A percentile compares a stretch with the other conserved stretches of the same genome.
Conservation (phyloP, 2,329 filamentous ascomycete genomes). For the Didymella lethalis region DNA sequence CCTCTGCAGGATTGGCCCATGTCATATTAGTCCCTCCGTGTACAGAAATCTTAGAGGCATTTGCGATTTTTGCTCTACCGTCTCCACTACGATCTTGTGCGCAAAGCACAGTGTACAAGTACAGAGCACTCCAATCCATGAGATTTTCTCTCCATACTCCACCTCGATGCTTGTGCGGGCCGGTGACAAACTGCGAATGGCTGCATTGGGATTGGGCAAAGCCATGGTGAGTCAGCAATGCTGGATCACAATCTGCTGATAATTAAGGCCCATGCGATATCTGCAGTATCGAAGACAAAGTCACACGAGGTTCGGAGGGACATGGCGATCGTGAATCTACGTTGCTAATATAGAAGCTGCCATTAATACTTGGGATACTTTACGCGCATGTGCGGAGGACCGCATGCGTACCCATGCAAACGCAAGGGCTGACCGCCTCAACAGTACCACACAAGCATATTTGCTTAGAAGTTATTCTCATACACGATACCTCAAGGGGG, state of each 20-base stretch:
- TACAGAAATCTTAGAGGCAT: conserved; percentile 50
- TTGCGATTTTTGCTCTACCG: conserved; percentile 32
- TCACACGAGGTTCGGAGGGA: background rate
- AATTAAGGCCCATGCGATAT: too few species aligned
- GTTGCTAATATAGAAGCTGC: too few species aligned
- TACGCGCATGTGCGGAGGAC: too few species aligned
- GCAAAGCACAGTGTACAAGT: conserved; percentile 31
- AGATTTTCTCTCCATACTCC: conserved; percentile 16
- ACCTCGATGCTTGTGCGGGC: conserved; percentile 3
- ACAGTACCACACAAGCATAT: too few species aligned
- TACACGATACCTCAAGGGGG: too few species aligned
- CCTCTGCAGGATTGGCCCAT: conserved; percentile 38
- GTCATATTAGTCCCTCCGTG: conserved; percentile 50
- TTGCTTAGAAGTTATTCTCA: too few species aligned
- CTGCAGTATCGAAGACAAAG: too few species aligned
- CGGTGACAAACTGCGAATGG: conserved; percentile 6
- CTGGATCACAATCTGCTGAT: conserved; percentile 16
- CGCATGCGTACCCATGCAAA: too few species aligned
- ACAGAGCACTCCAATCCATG: conserved; percentile 34
- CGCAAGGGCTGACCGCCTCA: too few species aligned
- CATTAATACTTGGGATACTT: too few species aligned
- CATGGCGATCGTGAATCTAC: too few species aligned
- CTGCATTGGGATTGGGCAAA: conserved; percentile 2
- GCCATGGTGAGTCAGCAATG: conserved; percentile 11
- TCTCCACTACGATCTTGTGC: conserved; percentile 30